Conservation (phyloP, 805 yeast genomes). For the Candida tammaniensis region DNA sequence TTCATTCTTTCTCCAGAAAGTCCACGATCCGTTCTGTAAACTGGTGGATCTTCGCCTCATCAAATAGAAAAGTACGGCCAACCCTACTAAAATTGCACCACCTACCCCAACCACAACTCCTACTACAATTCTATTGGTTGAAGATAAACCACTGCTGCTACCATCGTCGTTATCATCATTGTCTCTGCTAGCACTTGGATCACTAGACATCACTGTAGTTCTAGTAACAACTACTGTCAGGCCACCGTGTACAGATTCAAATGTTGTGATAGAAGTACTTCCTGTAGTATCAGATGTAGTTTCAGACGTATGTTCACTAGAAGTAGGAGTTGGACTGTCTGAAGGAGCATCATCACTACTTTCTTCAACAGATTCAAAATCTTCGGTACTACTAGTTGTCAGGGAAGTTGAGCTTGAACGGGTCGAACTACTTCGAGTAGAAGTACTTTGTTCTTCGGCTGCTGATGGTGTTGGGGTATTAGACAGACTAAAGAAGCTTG, state of each 20-base stretch:
- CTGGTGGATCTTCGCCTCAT: slow-evolving; percentile 32
- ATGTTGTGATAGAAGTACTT: slow-evolving; percentile 21
- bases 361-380: no score
- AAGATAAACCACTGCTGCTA: slow-evolving; percentile 34
- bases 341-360: slow-evolving; percentile 3
- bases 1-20: slow-evolving; percentile 47
- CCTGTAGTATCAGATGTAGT: neutral
- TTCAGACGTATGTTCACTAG: neutral
- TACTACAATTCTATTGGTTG: slow-evolving; percentile 42
- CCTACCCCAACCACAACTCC: slow-evolving; percentile 49
- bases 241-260: slow-evolving; percentile 33
- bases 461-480: neutral
- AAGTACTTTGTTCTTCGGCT: no score
- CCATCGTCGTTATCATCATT: slow-evolving; percentile 8
- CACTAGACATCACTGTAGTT: slow-evolving; percentile 27
- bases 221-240: slow-evolving; percentile 38
- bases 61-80: slow-evolving; percentile 31
- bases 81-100: slow-evolving; percentile 37
- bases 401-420: slow-evolving; percentile 1
- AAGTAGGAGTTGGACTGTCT: slow-evolving; percentile 3
- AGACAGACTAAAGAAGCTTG: no score
- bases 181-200: slow-evolving; percentile 22
- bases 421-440: no score
- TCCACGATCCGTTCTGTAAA: slow-evolving; percentile 37
- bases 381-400: neutral